Base-by-base conservation (phyloP, 345 rosid genomes). In the Passiflora organensis region DNA sequence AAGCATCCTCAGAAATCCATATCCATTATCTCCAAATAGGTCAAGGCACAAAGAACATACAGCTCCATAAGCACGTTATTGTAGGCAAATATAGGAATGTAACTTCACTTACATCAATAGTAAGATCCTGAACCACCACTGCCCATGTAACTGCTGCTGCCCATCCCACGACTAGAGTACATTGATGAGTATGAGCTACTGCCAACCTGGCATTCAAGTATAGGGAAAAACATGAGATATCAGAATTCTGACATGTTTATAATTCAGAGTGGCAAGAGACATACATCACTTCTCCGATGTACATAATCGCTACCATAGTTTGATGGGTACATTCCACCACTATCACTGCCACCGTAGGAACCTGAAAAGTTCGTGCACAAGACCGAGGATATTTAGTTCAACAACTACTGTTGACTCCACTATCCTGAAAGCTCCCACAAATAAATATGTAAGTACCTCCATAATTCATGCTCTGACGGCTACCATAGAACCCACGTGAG, bases 51-150 rank as follows among this genome's bases (percentile, higher is more conserved):
- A 61, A 43, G 24, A 60, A 22, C 10, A 32, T 46, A 21, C 43
- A 58, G 44, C 43, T 48, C 72, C 50, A 43, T 8, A 48, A 53
- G 18, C 15, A 44, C 56, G 55, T 51, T 15, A 42, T 11, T 42
- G 58, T 55, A 57, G 50, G 22, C 71, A 65, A 52, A 13, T 5
- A 47, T 43, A 58, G 42, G 48, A 21, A 11, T 62, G 55, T n/a
- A 39, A 25, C 43, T 55, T 39, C 56, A 73, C 85, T 72, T 74
- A 81, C 82, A 73, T 83, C 71, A 93, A 58, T 93, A 93, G 72
- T 89, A 93, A 55, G 96, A 82, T 22, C 99, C 91, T 46, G 91
- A 85, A 70, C 95, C 86, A 74, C 97, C 72, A 22, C 73, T 61
- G 43, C 87, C 87, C 82, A 84, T 78, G 79, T 89, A 89, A 66